Evolutionary conservation across 306 rosid genomes (phyloP).

Genomic region (Citrullus amarus): DNA sequence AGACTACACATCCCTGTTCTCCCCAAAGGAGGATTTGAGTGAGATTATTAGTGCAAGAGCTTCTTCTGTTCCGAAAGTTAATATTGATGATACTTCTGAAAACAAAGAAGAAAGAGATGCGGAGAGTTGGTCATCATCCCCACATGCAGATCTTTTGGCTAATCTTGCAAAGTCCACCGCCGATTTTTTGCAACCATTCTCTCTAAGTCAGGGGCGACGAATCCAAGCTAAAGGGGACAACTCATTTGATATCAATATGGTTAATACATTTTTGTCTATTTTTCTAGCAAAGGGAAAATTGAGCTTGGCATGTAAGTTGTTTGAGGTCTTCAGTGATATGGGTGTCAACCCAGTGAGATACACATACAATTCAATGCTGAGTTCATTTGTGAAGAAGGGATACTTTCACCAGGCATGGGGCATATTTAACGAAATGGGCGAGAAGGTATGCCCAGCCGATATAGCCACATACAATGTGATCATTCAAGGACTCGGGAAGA

Average conservation of each 20-base stretch:
- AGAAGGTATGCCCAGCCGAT: conserved; percentile 63
- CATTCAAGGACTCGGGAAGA: conserved; percentile 84
- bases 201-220: conserved; percentile 42
- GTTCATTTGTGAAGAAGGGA: conserved; percentile 88
- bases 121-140: conserved; percentile 63
- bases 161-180: conserved; percentile 25
- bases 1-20: conserved; percentile 54
- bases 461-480: conserved; percentile 83
- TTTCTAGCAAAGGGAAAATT: conserved; percentile 82
- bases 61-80: conserved; percentile 13
- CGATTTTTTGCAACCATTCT: conserved; percentile 27
- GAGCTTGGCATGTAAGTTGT: conserved; percentile 75
- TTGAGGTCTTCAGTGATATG: conserved; percentile 70
- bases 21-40: conserved; percentile 44
- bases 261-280: conserved; percentile 74
- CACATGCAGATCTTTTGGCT: conserved; percentile 67
- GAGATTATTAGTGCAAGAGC: conserved; percentile 37
- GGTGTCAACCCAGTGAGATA: conserved; percentile 62
- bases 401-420: conserved; percentile 71
- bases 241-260: conserved; percentile 73
- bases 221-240: conserved; percentile 39
- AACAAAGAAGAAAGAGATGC: conserved; percentile 16
- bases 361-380: conserved; percentile 76
- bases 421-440: conserved; percentile 60
- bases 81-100: conserved; percentile 6